phyloP scores from a whole-genome alignment of 306 rosid genomes.

The Cucurbita maxima region DNA sequence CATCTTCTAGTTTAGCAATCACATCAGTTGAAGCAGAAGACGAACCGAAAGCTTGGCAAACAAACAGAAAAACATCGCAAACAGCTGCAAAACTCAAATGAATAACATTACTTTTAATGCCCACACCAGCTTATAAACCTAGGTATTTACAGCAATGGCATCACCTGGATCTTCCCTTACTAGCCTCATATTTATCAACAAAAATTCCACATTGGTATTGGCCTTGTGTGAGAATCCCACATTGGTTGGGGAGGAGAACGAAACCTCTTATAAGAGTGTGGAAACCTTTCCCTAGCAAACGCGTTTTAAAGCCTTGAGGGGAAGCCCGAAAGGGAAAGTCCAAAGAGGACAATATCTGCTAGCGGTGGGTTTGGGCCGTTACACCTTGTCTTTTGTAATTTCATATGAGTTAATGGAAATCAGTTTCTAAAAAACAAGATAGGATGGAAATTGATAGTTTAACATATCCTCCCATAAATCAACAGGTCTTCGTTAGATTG shows the following conservation, averaged over 20 bases:
- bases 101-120: background rate
- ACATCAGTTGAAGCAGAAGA: background rate
- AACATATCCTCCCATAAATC: background rate
- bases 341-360: too few relatives aligned
- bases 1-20: background rate
- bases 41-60: background rate
- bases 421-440: background rate
- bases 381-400: background rate
- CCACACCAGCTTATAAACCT: background rate
- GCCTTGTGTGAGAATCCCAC: too few relatives aligned
- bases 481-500: background rate
- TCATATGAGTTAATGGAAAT: background rate
- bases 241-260: too few relatives aligned
- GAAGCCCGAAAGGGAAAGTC: too few relatives aligned
- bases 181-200: background rate
- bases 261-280: too few relatives aligned
- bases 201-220: background rate
- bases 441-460: background rate
- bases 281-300: too few relatives aligned
- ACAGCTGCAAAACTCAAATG: background rate
- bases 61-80: background rate
- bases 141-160: background rate
- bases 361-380: too few relatives aligned
- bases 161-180: background rate
- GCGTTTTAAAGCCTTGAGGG: too few relatives aligned